Base-by-base conservation (phyloP, 345 rosid species). In the Camelina neglecta region DNA sequence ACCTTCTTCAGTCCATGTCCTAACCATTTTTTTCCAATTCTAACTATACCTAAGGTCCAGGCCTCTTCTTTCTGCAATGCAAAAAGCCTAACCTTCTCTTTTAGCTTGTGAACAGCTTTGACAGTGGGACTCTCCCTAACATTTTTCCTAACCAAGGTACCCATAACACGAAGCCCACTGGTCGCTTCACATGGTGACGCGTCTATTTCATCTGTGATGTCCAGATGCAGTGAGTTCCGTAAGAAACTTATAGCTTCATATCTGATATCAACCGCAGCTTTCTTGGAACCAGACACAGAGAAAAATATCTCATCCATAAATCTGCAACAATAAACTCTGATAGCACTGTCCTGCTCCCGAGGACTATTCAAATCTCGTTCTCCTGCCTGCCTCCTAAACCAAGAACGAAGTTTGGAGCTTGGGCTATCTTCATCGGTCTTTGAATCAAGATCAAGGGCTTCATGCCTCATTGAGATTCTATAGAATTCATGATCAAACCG, bases 1-100 rank as follows among this genome's bases (percentile, higher is more conserved):
- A 93, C 97, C 84, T 85, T 90, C 83, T 83, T 90, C 75, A 91
- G 60, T 78, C 98, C 98, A 83, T 90, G 93, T 78, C 86, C 96
- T 70, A 93, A 68, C 93, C 97, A 91, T 83, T 91, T 93, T 80
- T 83, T 92, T 26, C 98, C 97, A 68, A 93, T 88, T 80, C 89
- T 82, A 65, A 86, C 75, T 6, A 87, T 84, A 68, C 94, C 98
- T 70, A 76, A 79, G 77, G 80, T 81, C 97, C 98, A 93, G 6
- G 93, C 96, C 73, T 83, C 90, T 76, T 88, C 87, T 85, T 88
- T 93, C 67, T 90, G 96, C 60, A 70, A 78, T 71, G 89, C 84
- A 81, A 87, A 88, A 64, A 86, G 78, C 75, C 77, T 77, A 21
- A 91, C 88, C 67, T 91, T 93, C 67, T 93, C 97, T 80, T 88